Conservation (phyloP, 768 basidiomycete species). For the Dioszegia crocea region DNA sequence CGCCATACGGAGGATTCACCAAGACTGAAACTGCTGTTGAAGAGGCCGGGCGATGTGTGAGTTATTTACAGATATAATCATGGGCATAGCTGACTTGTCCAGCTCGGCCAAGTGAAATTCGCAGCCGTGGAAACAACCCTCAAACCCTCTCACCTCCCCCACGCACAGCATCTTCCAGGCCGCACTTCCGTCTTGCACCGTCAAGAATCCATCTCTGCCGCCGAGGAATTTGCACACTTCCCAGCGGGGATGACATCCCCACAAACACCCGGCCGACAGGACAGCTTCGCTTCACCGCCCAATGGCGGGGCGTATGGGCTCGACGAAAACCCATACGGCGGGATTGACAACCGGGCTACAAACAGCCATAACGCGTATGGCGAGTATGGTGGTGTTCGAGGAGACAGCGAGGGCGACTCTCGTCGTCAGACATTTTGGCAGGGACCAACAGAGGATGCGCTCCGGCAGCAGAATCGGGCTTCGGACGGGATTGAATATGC, state of each 20-base stretch:
- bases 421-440: constrained; percentile 20
- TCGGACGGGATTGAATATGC: constrained; percentile 10
- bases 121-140: constrained; percentile 20
- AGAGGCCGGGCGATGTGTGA: constrained; percentile 57
- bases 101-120: constrained; percentile 37
- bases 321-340: constrained; percentile 39
- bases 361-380: constrained; percentile 10
- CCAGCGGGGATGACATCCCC: constrained; percentile 34
- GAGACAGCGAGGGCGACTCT: not conserved
- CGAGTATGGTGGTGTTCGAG: constrained; percentile 30
- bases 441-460: constrained; percentile 27
- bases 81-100: not conserved
- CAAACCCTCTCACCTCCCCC: constrained; percentile 31
- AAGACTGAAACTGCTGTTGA: constrained; percentile 61
- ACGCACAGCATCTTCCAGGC: constrained; percentile 15
- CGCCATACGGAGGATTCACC: constrained; percentile 63
- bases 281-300: constrained; percentile 11
- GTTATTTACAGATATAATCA: constrained; percentile 24
- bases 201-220: constrained; percentile 24
- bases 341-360: constrained; percentile 14
- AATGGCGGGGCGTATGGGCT: constrained; percentile 17
- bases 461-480: constrained; percentile 6
- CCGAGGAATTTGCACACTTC: constrained; percentile 38
- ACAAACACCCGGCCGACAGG: not conserved
- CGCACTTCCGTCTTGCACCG: constrained; percentile 1